These are phyloP conservation scores for Mortierella sp. DNA, from an alignment of 371 early-diverging fungal species.

Conservation along the genomic window DNA sequence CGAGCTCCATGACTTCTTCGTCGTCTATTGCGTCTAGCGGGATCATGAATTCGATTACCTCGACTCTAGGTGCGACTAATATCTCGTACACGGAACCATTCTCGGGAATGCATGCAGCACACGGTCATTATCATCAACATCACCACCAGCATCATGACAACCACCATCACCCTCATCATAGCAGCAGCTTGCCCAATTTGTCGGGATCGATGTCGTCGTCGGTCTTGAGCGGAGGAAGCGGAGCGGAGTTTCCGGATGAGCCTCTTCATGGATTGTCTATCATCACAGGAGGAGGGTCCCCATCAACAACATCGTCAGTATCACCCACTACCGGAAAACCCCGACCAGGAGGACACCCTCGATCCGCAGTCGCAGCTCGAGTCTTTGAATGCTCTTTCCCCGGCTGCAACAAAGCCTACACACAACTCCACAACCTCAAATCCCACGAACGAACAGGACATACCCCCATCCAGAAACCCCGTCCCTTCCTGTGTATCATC, in stretches of 20 bases:
- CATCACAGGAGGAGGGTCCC: background rate
- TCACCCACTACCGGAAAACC: slow-evolving; percentile 10
- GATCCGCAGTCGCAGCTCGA: slow-evolving; percentile 37
- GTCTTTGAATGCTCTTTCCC: slow-evolving; percentile 50
- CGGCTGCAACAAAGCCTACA: slow-evolving; percentile 65
- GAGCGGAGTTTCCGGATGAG: background rate
- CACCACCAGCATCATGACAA: background rate
- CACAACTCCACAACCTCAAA: slow-evolving; percentile 70
- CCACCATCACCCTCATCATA: background rate
- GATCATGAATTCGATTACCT: slow-evolving; percentile 30
- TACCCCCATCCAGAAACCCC: slow-evolving; percentile 55
- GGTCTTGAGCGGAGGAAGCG: background rate
- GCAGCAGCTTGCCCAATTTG: background rate
- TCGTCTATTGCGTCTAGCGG: slow-evolving; percentile 41
- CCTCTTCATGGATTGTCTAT: background rate
- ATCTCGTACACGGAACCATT: slow-evolving; percentile 27
- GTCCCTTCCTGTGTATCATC: slow-evolving; percentile 53
- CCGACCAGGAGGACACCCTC: slow-evolving; percentile 17
- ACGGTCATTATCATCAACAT: background rate
- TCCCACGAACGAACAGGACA: slow-evolving; percentile 71
- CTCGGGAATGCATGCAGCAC: slow-evolving; percentile 14
- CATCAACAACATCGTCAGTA: background rate
- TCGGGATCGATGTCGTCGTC: background rate
- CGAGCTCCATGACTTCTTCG: slow-evolving; percentile 35
- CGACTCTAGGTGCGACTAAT: slow-evolving; percentile 34